Base-by-base conservation (phyloP, 768 basidiomycete species). In the Trametes elegans region DNA sequence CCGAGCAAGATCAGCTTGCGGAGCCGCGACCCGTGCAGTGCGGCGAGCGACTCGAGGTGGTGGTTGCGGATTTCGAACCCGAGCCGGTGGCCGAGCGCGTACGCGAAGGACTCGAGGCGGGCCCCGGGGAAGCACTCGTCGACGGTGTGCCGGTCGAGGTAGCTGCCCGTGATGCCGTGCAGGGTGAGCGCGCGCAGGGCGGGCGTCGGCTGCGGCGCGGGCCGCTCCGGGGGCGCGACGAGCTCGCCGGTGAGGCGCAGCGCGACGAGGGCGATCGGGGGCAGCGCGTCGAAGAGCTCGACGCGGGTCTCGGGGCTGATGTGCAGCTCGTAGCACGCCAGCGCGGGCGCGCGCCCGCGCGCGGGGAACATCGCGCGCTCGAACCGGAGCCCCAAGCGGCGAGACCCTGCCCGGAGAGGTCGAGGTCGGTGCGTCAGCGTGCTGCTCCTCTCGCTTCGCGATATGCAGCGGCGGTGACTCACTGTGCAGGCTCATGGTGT, bases 291-390 rank as follows among this genome's bases (percentile, higher is more conserved):
- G 57, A 76, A 72, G 23, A 66, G 54, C 48, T 58, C 42, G 10
- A 60, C 62, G 29, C 67, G 60, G 14, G 70, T 74, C 18, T 61
- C 60, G 6, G 72, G 62, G 48, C 59, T 56, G 39, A 75, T 45
- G 47, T 66, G 64, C 7, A 75, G 65, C 55, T 74, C 70, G 55
- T 76, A 73, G 1, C 64, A 55, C 18, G 45, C 27, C 14, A 74
- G 65, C 19, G 29, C 24, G 29, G 29, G 55, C 19, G 45, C 52
- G 23, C 45, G 45, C 31, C 21, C 52, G 23, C 45, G 45, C 31
- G 19, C n/a, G 0, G 73, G 75, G 43, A 69, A 75, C 67, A 76
- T 69, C 5, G 70, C 70, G n/a, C 65, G 57, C 56, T 76, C 74
- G 58, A 73, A 74, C 47, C 70, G 58, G 29, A 71, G 55, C 23